These are phyloP conservation scores for Zygosaccharomyces sapae DNA, from an alignment of 1,139 yeast genomes.

Conservation along the genomic window DNA sequence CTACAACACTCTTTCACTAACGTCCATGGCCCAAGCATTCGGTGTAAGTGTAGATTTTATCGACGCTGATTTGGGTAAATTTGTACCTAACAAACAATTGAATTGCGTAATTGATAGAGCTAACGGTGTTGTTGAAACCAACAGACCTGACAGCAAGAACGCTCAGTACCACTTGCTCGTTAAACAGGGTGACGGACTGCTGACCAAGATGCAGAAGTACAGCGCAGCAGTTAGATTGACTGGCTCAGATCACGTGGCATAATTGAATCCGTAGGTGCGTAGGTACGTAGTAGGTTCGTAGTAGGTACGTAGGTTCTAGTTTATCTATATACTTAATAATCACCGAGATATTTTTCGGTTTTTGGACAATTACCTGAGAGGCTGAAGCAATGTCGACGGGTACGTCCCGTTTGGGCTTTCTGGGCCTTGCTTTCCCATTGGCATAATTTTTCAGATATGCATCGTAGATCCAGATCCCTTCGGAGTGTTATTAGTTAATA, in stretches of 20 bases:
- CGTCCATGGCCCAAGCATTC: conserved; percentile 92
- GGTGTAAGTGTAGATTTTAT: conserved; percentile 82
- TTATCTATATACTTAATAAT: not conserved
- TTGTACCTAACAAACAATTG: conserved; percentile 87
- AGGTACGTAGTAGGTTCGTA: not conserved
- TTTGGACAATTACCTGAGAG: too few species aligned
- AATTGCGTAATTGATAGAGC: conserved; percentile 96
- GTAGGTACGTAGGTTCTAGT: not conserved
- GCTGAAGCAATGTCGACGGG: too few species aligned
- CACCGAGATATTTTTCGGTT: not conserved
- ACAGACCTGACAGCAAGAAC: conserved; percentile 93
- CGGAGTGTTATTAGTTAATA: too few species aligned
- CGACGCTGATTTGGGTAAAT: conserved; percentile 76
- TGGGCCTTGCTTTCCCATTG: too few species aligned
- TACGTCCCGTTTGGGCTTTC: too few species aligned
- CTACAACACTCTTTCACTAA: conserved; percentile 81
- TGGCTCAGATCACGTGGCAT: conserved; percentile 71
- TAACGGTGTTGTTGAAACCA: conserved; percentile 92
- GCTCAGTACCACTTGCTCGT: conserved; percentile 85
- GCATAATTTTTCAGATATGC: not conserved
- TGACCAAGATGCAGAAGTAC: conserved; percentile 92
- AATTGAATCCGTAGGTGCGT: conserved; percentile 1
- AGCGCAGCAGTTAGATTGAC: conserved; percentile 96
- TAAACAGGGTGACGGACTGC: conserved; percentile 86
- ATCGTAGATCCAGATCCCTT: not conserved